A percentile compares a stretch with the other conserved stretches of the same genome.
These are phyloP conservation scores for Incumbomyces delicatus DNA, from an alignment of 2,329 filamentous ascomycete genomes.

Conservation along the genomic window DNA sequence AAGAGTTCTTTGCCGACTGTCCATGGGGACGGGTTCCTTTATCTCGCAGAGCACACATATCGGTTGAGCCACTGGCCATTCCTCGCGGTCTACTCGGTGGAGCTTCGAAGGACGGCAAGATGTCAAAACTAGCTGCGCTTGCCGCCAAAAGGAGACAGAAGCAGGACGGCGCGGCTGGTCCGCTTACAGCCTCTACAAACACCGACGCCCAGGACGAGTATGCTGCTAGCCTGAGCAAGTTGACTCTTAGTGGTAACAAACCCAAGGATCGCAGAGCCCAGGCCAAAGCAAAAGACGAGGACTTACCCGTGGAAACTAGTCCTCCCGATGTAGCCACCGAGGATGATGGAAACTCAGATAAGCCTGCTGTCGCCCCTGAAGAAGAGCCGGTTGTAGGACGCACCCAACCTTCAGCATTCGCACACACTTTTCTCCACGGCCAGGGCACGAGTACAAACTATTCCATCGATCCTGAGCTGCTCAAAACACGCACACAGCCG, in stretches of 20 bases:
- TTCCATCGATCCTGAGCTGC: constrained; percentile 24
- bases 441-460: neutral
- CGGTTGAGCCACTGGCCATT: constrained; percentile 51
- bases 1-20: constrained; percentile 68
- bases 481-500: constrained; percentile 23
- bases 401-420: constrained; percentile 15
- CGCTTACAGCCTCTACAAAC: constrained; percentile 14
- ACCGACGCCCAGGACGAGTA: constrained; percentile 13
- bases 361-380: neutral
- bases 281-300: neutral
- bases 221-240: constrained; percentile 15
- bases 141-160: constrained; percentile 72
- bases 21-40: constrained; percentile 71
- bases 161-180: constrained; percentile 49
- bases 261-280: neutral
- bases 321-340: neutral
- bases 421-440: constrained; percentile 18
- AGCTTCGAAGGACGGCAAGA: constrained; percentile 54
- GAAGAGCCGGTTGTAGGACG: constrained; percentile 7
- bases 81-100: constrained; percentile 70
- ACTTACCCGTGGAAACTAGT: neutral
- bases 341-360: neutral
- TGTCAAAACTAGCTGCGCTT: constrained; percentile 84
- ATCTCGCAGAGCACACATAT: constrained; percentile 52
- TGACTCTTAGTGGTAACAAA: constrained; percentile 19